phyloP scores from a whole-genome alignment of 306 rosid species.

The Abrus pulchellus region DNA sequence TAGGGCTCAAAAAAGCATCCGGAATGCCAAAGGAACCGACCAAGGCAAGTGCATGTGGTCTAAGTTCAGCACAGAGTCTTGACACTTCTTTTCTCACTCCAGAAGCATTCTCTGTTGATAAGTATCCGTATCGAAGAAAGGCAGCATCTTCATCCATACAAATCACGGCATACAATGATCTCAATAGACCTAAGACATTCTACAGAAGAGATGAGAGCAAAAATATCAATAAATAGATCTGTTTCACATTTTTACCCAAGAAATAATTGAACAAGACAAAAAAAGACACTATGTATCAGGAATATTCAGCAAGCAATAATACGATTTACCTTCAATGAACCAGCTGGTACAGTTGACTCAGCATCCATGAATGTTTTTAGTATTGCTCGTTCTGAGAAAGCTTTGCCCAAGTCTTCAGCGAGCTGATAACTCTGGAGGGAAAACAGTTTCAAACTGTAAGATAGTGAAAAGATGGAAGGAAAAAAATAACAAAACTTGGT shows the following conservation, averaged over 20 bases:
- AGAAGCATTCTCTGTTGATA: conserved; percentile 68
- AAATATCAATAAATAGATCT: conserved; percentile 11
- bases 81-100: conserved; percentile 82
- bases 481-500: not conserved
- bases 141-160: conserved; percentile 85
- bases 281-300: not conserved
- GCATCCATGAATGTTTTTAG: conserved; percentile 68
- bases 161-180: conserved; percentile 82
- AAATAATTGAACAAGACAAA: not conserved
- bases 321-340: conserved; percentile 73
- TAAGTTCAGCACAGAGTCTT: conserved; percentile 74
- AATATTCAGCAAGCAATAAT: not conserved
- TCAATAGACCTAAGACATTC: conserved; percentile 69
- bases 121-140: conserved; percentile 83
- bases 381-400: conserved; percentile 80
- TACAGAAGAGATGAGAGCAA: conserved; percentile 44
- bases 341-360: conserved; percentile 68
- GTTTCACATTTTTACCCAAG: conserved; percentile 13
- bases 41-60: conserved; percentile 87
- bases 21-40: conserved; percentile 96
- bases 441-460: conserved; percentile 42
- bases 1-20: conserved; percentile 86
- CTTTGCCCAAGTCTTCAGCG: conserved; percentile 90
- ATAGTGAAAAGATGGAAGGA: conserved; percentile 14
- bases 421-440: conserved; percentile 78